Evolutionary conservation across 768 basidiomycete species (phyloP).

Genomic region (Tricholoma furcatifolium): DNA sequence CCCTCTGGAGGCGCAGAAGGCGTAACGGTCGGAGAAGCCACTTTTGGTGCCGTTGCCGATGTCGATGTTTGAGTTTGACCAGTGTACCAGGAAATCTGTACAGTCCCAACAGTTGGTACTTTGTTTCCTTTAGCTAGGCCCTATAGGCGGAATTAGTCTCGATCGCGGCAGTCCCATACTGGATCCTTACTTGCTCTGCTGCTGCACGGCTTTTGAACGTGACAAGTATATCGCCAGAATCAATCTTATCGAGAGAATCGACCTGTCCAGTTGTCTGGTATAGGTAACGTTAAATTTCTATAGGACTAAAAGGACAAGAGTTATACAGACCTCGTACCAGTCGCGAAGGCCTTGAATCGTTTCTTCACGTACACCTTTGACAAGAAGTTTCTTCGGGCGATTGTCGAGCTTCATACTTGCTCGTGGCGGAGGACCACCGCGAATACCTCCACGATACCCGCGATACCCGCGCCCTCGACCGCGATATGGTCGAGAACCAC

Average conservation of each 20-base stretch:
- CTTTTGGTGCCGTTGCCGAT: constrained; percentile 18
- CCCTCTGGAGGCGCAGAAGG: constrained; percentile 14
- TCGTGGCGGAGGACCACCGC: constrained; percentile 61
- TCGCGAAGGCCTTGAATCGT: constrained; percentile 63
- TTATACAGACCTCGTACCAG: constrained; percentile 77
- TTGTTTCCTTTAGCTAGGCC: constrained; percentile 70
- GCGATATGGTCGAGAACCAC: constrained; percentile 64
- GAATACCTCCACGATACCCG: constrained; percentile 57
- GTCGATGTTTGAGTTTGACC: constrained; percentile 28
- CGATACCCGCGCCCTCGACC: constrained; percentile 64
- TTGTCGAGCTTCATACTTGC: constrained; percentile 89
- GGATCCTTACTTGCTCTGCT: constrained; percentile 66
- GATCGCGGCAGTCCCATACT: no score
- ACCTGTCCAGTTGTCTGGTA: constrained; percentile 66
- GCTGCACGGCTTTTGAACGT: constrained; percentile 68
- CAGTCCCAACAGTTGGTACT: constrained; percentile 62
- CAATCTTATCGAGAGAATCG: constrained; percentile 57
- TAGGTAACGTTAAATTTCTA: constrained; percentile 3
- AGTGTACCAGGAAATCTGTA: constrained; percentile 68
- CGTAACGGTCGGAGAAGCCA: constrained; percentile 17
- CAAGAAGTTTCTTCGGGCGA: constrained; percentile 74
- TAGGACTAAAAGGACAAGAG: background rate
- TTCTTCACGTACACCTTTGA: constrained; percentile 62
- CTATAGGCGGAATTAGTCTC: constrained; percentile 32
- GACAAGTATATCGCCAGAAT: constrained; percentile 61